Percentiles rank a stretch among this genome's conserved stretches.
phyloP scores from a whole-genome alignment of 2,329 filamentous ascomycete species.

The Aspergillus bombycis region DNA sequence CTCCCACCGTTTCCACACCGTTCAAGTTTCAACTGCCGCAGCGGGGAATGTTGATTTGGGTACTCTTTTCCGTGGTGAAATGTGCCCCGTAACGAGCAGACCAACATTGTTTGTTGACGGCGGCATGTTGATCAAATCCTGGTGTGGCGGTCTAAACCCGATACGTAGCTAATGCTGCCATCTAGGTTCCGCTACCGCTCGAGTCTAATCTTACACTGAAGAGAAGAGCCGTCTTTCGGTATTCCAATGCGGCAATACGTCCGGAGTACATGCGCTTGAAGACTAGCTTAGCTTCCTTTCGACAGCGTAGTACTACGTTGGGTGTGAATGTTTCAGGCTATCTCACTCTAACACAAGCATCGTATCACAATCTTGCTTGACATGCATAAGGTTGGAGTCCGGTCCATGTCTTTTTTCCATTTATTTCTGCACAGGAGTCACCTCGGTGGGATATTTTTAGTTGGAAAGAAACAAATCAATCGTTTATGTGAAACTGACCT shows the following conservation, averaged over 20 bases:
- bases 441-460: neutral
- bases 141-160: neutral
- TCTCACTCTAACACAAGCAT: neutral
- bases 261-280: neutral
- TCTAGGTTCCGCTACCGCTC: neutral
- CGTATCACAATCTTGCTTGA: neutral
- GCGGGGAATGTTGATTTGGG: neutral
- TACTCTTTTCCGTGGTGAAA: neutral
- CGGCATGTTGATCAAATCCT: neutral
- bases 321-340: neutral
- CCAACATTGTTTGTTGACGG: neutral
- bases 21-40: slow-evolving; percentile 3
- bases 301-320: neutral
- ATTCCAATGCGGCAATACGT: neutral
- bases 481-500: neutral
- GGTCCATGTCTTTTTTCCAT: no score
- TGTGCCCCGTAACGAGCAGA: neutral
- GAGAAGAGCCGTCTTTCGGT: neutral
- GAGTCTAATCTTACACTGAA: neutral
- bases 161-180: neutral
- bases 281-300: neutral
- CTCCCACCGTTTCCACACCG: neutral
- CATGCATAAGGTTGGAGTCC: neutral
- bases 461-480: neutral
- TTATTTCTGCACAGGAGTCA: neutral